Evolutionary conservation across 805 yeast species (phyloP), one percentile per base, ranked within the genome.

Genomic region (Barnettozyma pratensis): DNA sequence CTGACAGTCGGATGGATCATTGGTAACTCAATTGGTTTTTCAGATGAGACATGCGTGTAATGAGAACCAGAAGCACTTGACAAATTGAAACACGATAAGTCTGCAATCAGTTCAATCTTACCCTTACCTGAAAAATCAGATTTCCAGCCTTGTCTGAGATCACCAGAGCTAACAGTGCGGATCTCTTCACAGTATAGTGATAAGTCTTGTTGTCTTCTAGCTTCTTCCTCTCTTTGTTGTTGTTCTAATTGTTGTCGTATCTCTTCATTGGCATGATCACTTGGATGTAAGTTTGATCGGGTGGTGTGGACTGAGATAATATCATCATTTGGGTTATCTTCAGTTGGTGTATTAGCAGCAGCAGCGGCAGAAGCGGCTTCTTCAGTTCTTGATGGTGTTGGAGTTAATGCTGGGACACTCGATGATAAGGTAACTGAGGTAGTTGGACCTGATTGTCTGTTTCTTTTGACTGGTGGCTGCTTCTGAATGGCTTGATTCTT

Each of bases 111-210:
- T 64, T 89, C 96, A 51, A 91, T 83, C 47, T 79, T 74, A 5
- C 99, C 99, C 41, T 75, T 74, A 39, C 81, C 85, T 6, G 81
- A 67, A 62, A 85, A 91, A 66, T 94, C 99, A 1, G 94, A 81
- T 64, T 94, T 94, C 99, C 99, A 94, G 4, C 99, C 99, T 31
- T 78, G 74, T 61, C 86, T 87, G 61, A 89, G 67, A 52, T 87
- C 96, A 9, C 97, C 97, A 47, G 81, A 77, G 10, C 84, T 77
- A 7, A 94, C 70, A 5, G 87, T 79, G 31, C 91, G 75, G 7
- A 77, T 76, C 59, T 91, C 96, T 63, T 90, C 95, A 10, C 81
- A 65, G 56, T 76, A 85, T 11, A 86, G 51, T 4, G 71, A 68
- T n/a, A 67, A 62, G 14, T 68, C 72, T 6, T 29, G 27, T 19